Evolutionary conservation across 225 moss, liverwort and hornwort genomes (phyloP).

Genomic region (Physcomitrellopsis africana): DNA sequence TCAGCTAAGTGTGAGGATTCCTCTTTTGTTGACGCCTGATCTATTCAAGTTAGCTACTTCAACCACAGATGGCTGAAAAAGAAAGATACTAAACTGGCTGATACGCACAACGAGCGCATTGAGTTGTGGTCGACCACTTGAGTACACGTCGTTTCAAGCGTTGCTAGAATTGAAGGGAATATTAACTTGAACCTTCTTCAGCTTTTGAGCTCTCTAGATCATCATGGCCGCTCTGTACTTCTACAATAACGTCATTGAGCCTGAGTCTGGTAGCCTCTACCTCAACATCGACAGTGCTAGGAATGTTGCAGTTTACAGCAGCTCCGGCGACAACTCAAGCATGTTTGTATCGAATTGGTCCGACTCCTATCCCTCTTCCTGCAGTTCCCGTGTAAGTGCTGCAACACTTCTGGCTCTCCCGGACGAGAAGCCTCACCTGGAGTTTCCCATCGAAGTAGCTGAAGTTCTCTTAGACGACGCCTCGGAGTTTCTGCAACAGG

Average conservation of each 20-base stretch:
- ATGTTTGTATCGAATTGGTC: constrained; percentile 50
- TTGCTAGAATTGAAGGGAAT: too few relatives aligned
- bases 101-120: constrained; percentile 1
- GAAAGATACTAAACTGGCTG: constrained; percentile 42
- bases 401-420: too few relatives aligned
- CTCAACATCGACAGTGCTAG: constrained; percentile 27
- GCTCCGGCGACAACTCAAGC: constrained; percentile 37
- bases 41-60: background rate
- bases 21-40: too few relatives aligned
- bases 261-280: constrained; percentile 17
- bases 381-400: background rate
- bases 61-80: constrained; percentile 48
- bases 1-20: too few relatives aligned
- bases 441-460: constrained; percentile 34
- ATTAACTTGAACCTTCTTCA: too few relatives aligned
- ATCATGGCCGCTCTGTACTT: constrained; percentile 22
- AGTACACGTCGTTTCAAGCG: too few relatives aligned
- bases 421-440: constrained; percentile 18
- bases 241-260: constrained; percentile 31
- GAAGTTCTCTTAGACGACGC: constrained; percentile 28
- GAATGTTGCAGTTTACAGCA: constrained; percentile 24
- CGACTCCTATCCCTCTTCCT: constrained; percentile 9
- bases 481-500: constrained; percentile 39
- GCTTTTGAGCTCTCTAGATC: too few relatives aligned
- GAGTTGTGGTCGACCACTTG: background rate